These are phyloP conservation scores for Populus deltoides DNA, from an alignment of 345 rosid species.

Conservation along the genomic window DNA sequence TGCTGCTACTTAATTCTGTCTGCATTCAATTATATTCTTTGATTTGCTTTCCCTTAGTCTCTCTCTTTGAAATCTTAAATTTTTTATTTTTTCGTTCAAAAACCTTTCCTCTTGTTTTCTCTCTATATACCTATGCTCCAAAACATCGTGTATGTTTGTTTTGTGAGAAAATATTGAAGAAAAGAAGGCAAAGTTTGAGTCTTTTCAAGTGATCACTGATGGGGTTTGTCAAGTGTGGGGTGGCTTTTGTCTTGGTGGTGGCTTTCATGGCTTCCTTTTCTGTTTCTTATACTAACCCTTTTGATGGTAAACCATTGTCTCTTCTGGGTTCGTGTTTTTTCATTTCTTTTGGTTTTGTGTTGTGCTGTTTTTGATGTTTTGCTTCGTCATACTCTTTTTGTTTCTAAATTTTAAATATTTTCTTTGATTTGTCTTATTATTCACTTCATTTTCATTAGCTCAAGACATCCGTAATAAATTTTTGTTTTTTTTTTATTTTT, in stretches of 20 bases:
- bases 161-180: background rate
- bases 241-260: slow-evolving; percentile 30
- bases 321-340: background rate
- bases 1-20: background rate
- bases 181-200: background rate
- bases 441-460: background rate
- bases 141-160: background rate
- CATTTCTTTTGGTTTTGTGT: background rate
- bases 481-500: background rate
- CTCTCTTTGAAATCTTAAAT: too few species aligned
- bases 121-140: background rate
- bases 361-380: background rate
- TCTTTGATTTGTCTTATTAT: background rate
- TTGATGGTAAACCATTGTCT: slow-evolving; percentile 51
- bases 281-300: slow-evolving; percentile 48
- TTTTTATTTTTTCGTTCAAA: background rate
- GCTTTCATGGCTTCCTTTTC: slow-evolving; percentile 43
- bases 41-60: background rate
- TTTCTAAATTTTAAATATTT: background rate
- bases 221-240: slow-evolving; percentile 39
- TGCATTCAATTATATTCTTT: background rate
- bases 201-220: slow-evolving; percentile 16
- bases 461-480: background rate
- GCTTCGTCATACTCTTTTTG: slow-evolving; percentile 17
- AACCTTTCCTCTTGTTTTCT: background rate